Evolutionary conservation across 2,329 filamentous ascomycete species (phyloP).

Genomic region (Xylaria sp.): DNA sequence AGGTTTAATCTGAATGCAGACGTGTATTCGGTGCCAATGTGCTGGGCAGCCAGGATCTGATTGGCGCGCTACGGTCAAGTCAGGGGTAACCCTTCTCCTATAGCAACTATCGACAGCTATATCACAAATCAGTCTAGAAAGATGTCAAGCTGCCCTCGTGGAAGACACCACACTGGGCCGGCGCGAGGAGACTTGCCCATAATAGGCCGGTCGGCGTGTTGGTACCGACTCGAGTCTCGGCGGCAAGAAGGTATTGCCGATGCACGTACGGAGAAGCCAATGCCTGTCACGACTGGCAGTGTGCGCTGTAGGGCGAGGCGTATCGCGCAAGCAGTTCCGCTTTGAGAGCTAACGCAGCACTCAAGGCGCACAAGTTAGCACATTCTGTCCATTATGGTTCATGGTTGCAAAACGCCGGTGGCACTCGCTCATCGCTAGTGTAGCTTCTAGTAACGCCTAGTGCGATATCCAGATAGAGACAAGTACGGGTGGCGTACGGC

Average conservation of each 20-base stretch:
- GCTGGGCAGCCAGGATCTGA: constrained; percentile 1
- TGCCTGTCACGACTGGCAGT: not conserved
- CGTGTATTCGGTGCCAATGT: constrained; percentile 3
- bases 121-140: not conserved
- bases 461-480: constrained; percentile 15
- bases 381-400: not conserved
- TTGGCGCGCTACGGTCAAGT: constrained; percentile 23
- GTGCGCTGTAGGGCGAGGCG: not conserved
- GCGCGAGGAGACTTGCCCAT: constrained; percentile 23
- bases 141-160: constrained; percentile 12
- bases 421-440: constrained; percentile 13
- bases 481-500: constrained; percentile 23
- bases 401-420: not conserved
- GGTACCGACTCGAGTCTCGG: constrained; percentile 17
- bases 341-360: not conserved
- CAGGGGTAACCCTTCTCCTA: constrained; percentile 14
- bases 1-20: constrained; percentile 3
- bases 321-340: not conserved
- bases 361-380: not conserved
- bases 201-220: constrained; percentile 24
- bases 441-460: too few relatives aligned
- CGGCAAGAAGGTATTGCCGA: constrained; percentile 16
- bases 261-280: constrained; percentile 8
- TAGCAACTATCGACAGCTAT: constrained; percentile 8
- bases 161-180: constrained; percentile 6